Evolutionary conservation across 2,329 filamentous ascomycete species (phyloP).

Genomic region (Alternaria panax): DNA sequence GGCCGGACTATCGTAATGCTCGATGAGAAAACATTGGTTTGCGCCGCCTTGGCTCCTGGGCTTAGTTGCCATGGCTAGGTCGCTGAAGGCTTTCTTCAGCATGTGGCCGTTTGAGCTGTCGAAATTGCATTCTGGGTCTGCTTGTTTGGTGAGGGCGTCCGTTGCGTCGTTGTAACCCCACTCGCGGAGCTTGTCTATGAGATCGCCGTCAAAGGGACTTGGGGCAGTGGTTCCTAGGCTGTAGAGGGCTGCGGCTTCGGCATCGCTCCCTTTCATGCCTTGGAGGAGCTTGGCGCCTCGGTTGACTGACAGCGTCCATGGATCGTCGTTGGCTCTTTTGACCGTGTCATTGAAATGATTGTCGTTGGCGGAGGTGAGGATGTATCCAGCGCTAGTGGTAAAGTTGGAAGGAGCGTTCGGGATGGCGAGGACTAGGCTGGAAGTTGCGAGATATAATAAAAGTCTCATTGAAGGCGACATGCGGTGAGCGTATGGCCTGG

Average conservation of each 20-base stretch:
- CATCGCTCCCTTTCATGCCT: slow-evolving; percentile 20
- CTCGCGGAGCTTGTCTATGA: slow-evolving; percentile 8
- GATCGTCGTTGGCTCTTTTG: slow-evolving; percentile 1
- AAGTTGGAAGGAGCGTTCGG: neutral
- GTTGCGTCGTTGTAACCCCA: slow-evolving; percentile 24
- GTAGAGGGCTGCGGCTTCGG: slow-evolving; percentile 16
- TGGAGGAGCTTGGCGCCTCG: slow-evolving; percentile 18
- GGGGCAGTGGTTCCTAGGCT: slow-evolving; percentile 8
- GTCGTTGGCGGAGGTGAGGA: neutral
- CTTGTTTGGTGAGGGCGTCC: slow-evolving; percentile 3
- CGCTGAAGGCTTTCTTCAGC: slow-evolving; percentile 10
- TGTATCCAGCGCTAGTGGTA: neutral
- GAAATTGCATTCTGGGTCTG: slow-evolving; percentile 17
- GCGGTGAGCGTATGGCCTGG: neutral
- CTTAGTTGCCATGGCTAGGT: slow-evolving; percentile 12
- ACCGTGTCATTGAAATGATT: neutral
- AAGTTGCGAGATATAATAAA: neutral
- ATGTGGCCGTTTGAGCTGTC: slow-evolving; percentile 9
- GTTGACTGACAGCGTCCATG: slow-evolving; percentile 11
- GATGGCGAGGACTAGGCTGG: neutral
- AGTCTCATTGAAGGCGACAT: neutral
- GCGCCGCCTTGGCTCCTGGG: slow-evolving; percentile 18
- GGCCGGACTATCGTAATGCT: slow-evolving; percentile 20
- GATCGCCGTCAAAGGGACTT: slow-evolving; percentile 15
- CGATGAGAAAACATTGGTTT: slow-evolving; percentile 23